Evolutionary conservation across 139 green algal genomes (phyloP).

Genomic region (Chlorella sp.): DNA sequence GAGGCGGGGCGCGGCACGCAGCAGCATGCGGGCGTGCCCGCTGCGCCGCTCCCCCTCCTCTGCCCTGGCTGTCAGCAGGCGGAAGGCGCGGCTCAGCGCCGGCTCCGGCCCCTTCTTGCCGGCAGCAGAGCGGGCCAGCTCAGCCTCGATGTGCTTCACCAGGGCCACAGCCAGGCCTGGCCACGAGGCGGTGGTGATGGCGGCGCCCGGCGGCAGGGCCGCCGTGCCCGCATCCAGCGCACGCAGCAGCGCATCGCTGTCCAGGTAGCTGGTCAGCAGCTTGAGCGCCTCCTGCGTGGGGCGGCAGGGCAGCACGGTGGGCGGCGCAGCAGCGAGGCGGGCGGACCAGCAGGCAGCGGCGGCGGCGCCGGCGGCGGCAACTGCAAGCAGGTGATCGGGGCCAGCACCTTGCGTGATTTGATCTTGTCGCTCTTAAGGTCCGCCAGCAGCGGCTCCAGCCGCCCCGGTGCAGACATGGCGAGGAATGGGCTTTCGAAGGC

Average conservation of each 20-base stretch:
- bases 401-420: no score
- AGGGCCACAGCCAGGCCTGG: constrained; percentile 45
- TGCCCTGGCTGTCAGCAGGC: constrained; percentile 42
- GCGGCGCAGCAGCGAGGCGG: no score
- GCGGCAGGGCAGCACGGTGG: no score
- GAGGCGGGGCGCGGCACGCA: constrained; percentile 34
- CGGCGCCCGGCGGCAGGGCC: constrained; percentile 31
- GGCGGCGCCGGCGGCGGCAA: no score
- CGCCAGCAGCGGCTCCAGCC: no score
- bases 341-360: no score
- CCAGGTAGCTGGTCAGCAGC: constrained; percentile 46
- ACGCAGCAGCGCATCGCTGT: constrained; percentile 47
- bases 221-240: constrained; percentile 55
- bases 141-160: background rate
- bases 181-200: constrained; percentile 40
- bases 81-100: constrained; percentile 43
- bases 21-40: constrained; percentile 46
- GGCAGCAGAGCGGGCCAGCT: constrained; percentile 3
- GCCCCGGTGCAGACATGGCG: no score
- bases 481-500: no score
- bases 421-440: no score
- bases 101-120: constrained; percentile 45
- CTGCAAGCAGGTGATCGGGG: no score
- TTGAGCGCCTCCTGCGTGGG: constrained; percentile 61
- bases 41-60: constrained; percentile 48